These are phyloP conservation scores for Sporisorium scitamineum DNA, from an alignment of 1,284 basidiomycete species.

Conservation along the genomic window DNA sequence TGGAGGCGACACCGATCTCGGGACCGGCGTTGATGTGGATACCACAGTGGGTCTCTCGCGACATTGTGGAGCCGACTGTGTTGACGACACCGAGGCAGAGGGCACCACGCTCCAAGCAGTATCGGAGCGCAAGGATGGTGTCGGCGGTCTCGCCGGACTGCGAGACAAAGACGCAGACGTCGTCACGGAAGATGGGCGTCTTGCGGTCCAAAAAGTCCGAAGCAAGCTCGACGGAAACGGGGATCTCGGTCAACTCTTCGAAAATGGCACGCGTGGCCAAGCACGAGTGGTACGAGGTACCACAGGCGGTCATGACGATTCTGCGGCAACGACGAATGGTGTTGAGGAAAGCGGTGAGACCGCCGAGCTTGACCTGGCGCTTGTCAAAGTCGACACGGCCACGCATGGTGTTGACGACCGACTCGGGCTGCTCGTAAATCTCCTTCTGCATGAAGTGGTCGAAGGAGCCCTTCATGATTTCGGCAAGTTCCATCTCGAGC, in stretches of 20 bases:
- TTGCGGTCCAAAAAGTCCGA: conserved; percentile 99
- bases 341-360: conserved; percentile 91
- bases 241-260: conserved; percentile 98
- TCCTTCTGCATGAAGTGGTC: conserved; percentile 99
- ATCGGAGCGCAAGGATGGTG: conserved; percentile 94
- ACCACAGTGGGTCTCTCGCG: conserved; percentile 98
- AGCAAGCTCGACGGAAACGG: conserved; percentile 95
- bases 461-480: conserved; percentile 99
- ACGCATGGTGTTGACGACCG: conserved; percentile 99
- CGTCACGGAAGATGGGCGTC: conserved; percentile 99
- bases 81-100: conserved; percentile 96
- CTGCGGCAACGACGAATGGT: conserved; percentile 95
- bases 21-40: conserved; percentile 99
- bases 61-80: conserved; percentile 97
- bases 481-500: conserved; percentile 97
- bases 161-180: conserved; percentile 95
- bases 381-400: conserved; percentile 99
- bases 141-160: conserved; percentile 99
- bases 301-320: conserved; percentile 97
- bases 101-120: conserved; percentile 95
- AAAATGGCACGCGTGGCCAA: conserved; percentile 98
- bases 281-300: conserved; percentile 97
- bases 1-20: conserved; percentile 99
- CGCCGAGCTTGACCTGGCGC: conserved; percentile 91
- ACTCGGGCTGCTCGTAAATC: conserved; percentile 99